Evolutionary conservation across 1,284 basidiomycete genomes (phyloP).

Genomic region (Ceratobasidium sp.): DNA sequence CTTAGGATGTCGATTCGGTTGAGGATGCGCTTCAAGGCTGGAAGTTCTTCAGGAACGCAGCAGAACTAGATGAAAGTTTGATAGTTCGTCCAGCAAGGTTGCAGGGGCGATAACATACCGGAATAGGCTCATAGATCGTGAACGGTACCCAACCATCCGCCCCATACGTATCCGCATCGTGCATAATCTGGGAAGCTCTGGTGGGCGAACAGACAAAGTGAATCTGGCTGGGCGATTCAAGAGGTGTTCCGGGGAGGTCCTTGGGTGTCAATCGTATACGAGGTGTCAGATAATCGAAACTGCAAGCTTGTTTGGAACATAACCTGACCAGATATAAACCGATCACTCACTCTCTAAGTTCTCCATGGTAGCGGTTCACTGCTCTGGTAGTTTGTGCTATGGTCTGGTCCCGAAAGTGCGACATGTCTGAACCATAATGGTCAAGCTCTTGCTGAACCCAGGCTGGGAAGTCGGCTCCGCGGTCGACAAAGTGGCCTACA

Average conservation of each 20-base stretch:
- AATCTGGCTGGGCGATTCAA: constrained; percentile 68
- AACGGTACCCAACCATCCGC: constrained; percentile 69
- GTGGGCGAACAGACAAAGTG: constrained; percentile 89
- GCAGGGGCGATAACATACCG: constrained; percentile 62
- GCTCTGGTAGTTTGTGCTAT: constrained; percentile 73
- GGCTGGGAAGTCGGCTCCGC: constrained; percentile 79
- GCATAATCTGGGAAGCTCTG: constrained; percentile 74
- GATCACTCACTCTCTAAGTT: constrained; percentile 68
- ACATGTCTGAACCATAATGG: constrained; percentile 79
- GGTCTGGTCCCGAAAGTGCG: constrained; percentile 75
- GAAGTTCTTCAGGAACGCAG: constrained; percentile 81
- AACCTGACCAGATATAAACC: too few relatives aligned
- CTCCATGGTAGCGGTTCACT: constrained; percentile 81
- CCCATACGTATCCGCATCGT: constrained; percentile 62
- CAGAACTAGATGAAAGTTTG: constrained; percentile 64
- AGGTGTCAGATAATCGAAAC: constrained; percentile 85
- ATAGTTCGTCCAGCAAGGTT: constrained; percentile 46
- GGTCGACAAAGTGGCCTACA: constrained; percentile 86
- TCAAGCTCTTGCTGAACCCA: constrained; percentile 68
- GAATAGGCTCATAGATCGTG: constrained; percentile 87
- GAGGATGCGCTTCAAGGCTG: constrained; percentile 72
- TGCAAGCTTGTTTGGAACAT: constrained; percentile 53
- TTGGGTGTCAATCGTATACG: constrained; percentile 75
- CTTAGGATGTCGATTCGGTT: constrained; percentile 72
- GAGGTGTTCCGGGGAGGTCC: constrained; percentile 68